Base-by-base conservation (phyloP, 805 yeast species). In the Peterozyma toletana region DNA sequence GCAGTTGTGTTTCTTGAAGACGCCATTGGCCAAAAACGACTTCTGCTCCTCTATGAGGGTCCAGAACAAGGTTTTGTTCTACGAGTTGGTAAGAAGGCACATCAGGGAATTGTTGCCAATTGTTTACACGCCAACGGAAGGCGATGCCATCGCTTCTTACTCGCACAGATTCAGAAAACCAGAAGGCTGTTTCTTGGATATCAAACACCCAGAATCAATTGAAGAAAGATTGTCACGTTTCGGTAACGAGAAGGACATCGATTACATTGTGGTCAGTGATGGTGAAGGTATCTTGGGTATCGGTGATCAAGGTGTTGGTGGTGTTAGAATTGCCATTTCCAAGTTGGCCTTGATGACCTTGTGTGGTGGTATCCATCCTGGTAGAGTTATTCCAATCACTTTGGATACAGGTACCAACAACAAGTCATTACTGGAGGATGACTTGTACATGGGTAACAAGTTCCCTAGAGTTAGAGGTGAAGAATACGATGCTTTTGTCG, bases 281-380 rank as follows among this genome's bases (percentile, higher is more conserved):
- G 93, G 96, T 53, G 97, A 91, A 64, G 98, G 96, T 49, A 91
- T 91, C 52, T 74, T 91, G 51, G 98, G 99, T 51, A 90, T 91
- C 58, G 99, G 99, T 50, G 98, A 93, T 65, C 97, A 91, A 70
- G 98, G 99, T 66, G 96, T 87, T 35, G 97, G 98, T 54, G 96
- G 96, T 59, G 76, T 89, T 47, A 85, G 97, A 64, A 91, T 93
- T 49, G 76, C 96, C 43, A 83, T 87, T 52, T 91, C 97, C 40
- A 93, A 93, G 63, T 77, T 91, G 54, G 95, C 93, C 11, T 73
- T 91, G 49, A 91, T 91, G 97, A 91, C 98, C n/a, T 71, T 90
- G 33, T 91, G 99, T 71, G 98, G 86, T 45, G 99, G 98, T 63
- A 77, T 91, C 49, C 96, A 91, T 61, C 98, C 98, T 13, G 95